Conservation (phyloP, 306 rosid genomes). For the Vigna hirtella region DNA sequence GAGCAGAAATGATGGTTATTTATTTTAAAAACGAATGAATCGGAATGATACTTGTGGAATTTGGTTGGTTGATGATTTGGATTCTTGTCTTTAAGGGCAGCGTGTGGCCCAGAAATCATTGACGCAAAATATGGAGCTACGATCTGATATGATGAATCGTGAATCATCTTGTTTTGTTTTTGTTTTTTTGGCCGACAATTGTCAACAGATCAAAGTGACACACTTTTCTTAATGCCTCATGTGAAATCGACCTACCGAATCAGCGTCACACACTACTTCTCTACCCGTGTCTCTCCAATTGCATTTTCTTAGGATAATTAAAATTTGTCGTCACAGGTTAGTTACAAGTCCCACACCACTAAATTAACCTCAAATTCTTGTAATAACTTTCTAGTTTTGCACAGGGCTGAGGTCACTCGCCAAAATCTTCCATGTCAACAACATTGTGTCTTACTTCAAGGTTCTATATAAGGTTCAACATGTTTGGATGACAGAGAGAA, state of each 20-base stretch:
- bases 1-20: neutral
- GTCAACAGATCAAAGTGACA: neutral
- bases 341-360: neutral
- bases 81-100: conserved; percentile 29
- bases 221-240: neutral
- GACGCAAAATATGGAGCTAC: conserved; percentile 15
- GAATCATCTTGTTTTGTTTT: neutral
- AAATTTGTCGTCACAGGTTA: neutral
- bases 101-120: conserved; percentile 44
- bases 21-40: neutral
- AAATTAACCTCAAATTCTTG: neutral
- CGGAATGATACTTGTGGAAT: neutral
- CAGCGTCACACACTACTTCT: neutral
- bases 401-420: no score
- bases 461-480: no score
- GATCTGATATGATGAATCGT: neutral
- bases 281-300: neutral
- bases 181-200: conserved; percentile 32
- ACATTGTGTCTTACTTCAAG: no score
- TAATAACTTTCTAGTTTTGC: no score
- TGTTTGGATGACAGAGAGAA: no score
- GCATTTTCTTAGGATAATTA: neutral
- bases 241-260: conserved; percentile 20
- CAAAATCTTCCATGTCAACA: no score
- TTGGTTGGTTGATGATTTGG: conserved; percentile 40